Evolutionary conservation across 2,329 filamentous ascomycete species (phyloP).

Genomic region (Penicillium sp.): DNA sequence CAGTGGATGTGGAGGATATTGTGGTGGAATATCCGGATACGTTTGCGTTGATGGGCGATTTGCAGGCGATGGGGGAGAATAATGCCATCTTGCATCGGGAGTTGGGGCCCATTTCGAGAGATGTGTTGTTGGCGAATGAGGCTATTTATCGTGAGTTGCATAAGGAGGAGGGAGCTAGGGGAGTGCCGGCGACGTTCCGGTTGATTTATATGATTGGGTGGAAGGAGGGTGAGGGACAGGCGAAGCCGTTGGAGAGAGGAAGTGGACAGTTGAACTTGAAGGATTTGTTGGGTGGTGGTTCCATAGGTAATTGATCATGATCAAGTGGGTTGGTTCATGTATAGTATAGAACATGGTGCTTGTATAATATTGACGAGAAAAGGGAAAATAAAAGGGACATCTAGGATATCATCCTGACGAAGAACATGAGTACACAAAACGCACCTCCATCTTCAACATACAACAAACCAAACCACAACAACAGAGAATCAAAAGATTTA

Average conservation of each 20-base stretch:
- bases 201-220: conserved; percentile 99
- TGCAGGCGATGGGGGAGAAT: conserved; percentile 92
- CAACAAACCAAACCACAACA: no score
- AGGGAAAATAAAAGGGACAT: no score
- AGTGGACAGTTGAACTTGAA: conserved; percentile 82
- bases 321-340: no score
- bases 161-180: conserved; percentile 59
- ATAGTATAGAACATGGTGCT: no score
- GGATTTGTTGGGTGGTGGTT: no score
- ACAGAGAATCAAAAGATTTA: no score
- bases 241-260: conserved; percentile 69
- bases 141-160: conserved; percentile 83
- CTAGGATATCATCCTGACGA: no score
- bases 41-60: conserved; percentile 83
- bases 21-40: conserved; percentile 86
- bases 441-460: conserved; percentile 6
- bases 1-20: conserved; percentile 94
- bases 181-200: conserved; percentile 80
- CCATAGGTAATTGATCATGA: no score
- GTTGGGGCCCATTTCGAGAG: conserved; percentile 64
- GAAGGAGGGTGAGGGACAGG: conserved; percentile 74
- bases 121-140: conserved; percentile 78
- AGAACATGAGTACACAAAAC: conserved; percentile 8
- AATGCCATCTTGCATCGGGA: conserved; percentile 84
- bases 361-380: no score